phyloP scores from a whole-genome alignment of 208 protist genomes.

The Acanthamoeba lenticulata region DNA sequence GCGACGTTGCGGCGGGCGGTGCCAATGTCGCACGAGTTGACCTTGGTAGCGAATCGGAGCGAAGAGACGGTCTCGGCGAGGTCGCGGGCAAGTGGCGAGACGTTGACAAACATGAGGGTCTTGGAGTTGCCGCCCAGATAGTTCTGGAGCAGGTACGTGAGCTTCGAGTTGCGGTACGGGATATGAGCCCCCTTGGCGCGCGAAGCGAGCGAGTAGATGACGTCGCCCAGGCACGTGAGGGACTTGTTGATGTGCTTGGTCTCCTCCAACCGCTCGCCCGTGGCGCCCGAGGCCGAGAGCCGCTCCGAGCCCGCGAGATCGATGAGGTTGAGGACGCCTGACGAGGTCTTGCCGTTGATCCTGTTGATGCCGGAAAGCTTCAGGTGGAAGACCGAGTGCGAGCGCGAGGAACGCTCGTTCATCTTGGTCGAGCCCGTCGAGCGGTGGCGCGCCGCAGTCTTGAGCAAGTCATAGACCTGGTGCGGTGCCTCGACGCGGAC shows the following conservation, averaged over 20 bases:
- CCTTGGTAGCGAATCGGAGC: constrained; percentile 36
- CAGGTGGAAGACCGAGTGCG: constrained; percentile 84
- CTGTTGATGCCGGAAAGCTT: constrained; percentile 77
- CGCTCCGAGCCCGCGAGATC: constrained; percentile 90
- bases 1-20: neutral
- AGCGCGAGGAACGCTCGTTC: constrained; percentile 86
- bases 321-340: constrained; percentile 81
- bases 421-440: constrained; percentile 79
- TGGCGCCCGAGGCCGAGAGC: constrained; percentile 79
- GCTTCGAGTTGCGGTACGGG: constrained; percentile 89
- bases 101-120: constrained; percentile 90
- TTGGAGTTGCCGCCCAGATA: constrained; percentile 87
- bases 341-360: constrained; percentile 65
- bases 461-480: constrained; percentile 78
- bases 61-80: constrained; percentile 70
- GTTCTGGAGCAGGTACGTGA: constrained; percentile 89
- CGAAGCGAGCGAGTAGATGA: constrained; percentile 83
- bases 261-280: constrained; percentile 87
- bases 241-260: constrained; percentile 91
- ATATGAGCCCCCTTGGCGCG: constrained; percentile 79
- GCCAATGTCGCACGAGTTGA: constrained; percentile 48
- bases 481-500: neutral
- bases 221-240: constrained; percentile 85
- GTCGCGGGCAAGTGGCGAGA: constrained; percentile 75
- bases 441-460: constrained; percentile 76